Evolutionary conservation across 2,329 filamentous ascomycete genomes (phyloP), one percentile per base, ranked within the genome.

Genomic region (Colletotrichum melonis): DNA sequence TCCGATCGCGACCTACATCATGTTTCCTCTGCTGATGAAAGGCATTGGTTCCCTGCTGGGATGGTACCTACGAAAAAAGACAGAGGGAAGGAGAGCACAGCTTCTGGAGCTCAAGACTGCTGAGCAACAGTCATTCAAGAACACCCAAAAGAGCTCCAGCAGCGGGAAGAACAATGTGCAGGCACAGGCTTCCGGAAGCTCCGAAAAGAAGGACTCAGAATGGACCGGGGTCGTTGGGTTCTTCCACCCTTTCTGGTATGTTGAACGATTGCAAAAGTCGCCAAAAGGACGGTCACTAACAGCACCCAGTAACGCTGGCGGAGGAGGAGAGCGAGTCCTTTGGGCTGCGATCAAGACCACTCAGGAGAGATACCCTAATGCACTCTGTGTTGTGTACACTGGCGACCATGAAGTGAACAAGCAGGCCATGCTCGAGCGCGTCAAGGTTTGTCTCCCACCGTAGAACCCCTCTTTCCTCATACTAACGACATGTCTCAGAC

Each of bases 161-260:
- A 16, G 91, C 32, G 92, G 92, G 63, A 94, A 92, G 92, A 92
- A 94, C 81, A 92, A 91, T 78, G 87, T 94, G 28, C 63, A 72
- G 62, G 26, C 71, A 63, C 38, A 67, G 22, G 24, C 67, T 60
- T 56, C 68, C 22, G 71, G 67, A 54, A 72, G 19, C 52, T 57
- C 62, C 22, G 62, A 42, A 89, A 92, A 83, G 67, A 83, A 83
- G 68, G 83, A 81, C 12, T 86, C 88, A 1, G 88, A 93, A 58
- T 98, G 94, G 94, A 88, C 92, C 74, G 95, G 95, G 38, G 91
- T 98, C 66, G 91, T 98, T 75, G 97, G 95, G 59, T 98, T 99
- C 88, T 98, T 99, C 81, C 97, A 99, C 82, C 97, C 97, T 1
- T 99, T 98, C 82, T 98, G 97, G 94, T 96, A 86, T 75, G 88